phyloP scores from a whole-genome alignment of 2,329 filamentous ascomycete genomes.

The Kalmusia sp. region DNA sequence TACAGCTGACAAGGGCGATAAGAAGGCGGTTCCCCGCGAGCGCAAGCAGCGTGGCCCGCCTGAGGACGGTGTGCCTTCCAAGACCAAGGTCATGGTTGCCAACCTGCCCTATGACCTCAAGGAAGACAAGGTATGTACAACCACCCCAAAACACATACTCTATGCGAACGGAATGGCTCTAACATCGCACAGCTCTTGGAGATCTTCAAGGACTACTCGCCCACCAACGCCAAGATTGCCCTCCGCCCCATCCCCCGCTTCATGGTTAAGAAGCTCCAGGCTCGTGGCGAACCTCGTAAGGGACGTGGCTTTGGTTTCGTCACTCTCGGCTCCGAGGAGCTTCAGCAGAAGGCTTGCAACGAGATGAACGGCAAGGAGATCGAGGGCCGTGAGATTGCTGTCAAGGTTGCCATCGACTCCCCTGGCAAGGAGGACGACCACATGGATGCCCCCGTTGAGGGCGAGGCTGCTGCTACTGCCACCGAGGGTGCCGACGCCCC shows the following conservation, averaged over 20 bases:
- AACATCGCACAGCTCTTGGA: slow-evolving; percentile 79
- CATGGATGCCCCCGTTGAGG: slow-evolving; percentile 55
- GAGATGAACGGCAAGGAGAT: slow-evolving; percentile 99
- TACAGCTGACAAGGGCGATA: slow-evolving; percentile 60
- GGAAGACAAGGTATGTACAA: slow-evolving; percentile 82
- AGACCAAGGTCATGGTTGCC: slow-evolving; percentile 99
- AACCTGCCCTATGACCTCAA: slow-evolving; percentile 98
- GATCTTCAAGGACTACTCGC: slow-evolving; percentile 91
- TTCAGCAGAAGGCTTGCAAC: slow-evolving; percentile 93
- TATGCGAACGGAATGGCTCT: not conserved
- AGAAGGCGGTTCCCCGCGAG: slow-evolving; percentile 58
- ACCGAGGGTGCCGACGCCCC: slow-evolving; percentile 19
- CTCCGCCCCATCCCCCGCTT: slow-evolving; percentile 98
- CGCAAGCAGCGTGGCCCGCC: slow-evolving; percentile 91
- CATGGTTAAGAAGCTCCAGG: slow-evolving; percentile 99
- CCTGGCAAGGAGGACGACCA: slow-evolving; percentile 96
- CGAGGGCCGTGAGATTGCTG: slow-evolving; percentile 97
- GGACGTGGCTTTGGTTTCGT: slow-evolving; percentile 99
- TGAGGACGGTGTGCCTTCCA: slow-evolving; percentile 95
- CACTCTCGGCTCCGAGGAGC: slow-evolving; percentile 90
- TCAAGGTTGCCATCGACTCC: slow-evolving; percentile 99
- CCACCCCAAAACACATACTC: not conserved
- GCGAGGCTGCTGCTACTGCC: slow-evolving; percentile 43
- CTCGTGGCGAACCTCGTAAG: slow-evolving; percentile 97
- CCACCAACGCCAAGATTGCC: slow-evolving; percentile 95